These are phyloP conservation scores for Cyanodermella asteris DNA, from an alignment of 2,329 filamentous ascomycete genomes.

Conservation along the genomic window DNA sequence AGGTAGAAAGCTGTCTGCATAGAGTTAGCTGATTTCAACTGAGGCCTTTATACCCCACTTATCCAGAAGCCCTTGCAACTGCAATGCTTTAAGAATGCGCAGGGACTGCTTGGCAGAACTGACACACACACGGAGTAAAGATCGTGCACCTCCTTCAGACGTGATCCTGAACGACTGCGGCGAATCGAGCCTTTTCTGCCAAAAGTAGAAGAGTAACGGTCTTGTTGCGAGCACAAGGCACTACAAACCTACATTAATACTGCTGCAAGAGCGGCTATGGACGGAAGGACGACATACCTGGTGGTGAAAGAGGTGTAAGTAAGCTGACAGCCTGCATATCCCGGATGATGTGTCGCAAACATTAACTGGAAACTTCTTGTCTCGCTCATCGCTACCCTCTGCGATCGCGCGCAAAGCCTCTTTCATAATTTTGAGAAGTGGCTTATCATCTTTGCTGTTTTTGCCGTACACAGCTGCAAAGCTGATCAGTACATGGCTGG, in stretches of 20 bases:
- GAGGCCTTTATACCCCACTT: no score
- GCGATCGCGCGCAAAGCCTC: slow-evolving; percentile 18
- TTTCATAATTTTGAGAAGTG: slow-evolving; percentile 19
- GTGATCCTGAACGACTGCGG: background rate
- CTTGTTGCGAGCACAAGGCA: slow-evolving; percentile 12
- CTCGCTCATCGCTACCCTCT: slow-evolving; percentile 19
- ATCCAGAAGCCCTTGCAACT: slow-evolving; percentile 11
- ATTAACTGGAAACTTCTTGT: slow-evolving; percentile 16
- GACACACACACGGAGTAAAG: slow-evolving; percentile 9
- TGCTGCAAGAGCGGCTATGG: background rate
- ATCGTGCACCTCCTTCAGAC: slow-evolving; percentile 2
- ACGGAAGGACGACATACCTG: slow-evolving; percentile 12
- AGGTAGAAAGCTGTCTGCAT: slow-evolving; percentile 5
- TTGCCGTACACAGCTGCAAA: slow-evolving; percentile 20
- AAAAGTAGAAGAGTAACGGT: slow-evolving; percentile 6
- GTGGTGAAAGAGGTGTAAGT: slow-evolving; percentile 19
- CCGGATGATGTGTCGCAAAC: slow-evolving; percentile 16
- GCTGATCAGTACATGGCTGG: background rate
- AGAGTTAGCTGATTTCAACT: slow-evolving; percentile 8
- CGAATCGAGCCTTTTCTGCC: slow-evolving; percentile 2
- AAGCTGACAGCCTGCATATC: slow-evolving; percentile 20
- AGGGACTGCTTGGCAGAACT: slow-evolving; percentile 10
- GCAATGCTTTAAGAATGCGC: slow-evolving; percentile 9
- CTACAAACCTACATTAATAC: slow-evolving; percentile 4
- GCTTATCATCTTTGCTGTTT: slow-evolving; percentile 16